Evolutionary conservation across 2,329 filamentous ascomycete species (phyloP).

Genomic region (Talaromyces sp.): DNA sequence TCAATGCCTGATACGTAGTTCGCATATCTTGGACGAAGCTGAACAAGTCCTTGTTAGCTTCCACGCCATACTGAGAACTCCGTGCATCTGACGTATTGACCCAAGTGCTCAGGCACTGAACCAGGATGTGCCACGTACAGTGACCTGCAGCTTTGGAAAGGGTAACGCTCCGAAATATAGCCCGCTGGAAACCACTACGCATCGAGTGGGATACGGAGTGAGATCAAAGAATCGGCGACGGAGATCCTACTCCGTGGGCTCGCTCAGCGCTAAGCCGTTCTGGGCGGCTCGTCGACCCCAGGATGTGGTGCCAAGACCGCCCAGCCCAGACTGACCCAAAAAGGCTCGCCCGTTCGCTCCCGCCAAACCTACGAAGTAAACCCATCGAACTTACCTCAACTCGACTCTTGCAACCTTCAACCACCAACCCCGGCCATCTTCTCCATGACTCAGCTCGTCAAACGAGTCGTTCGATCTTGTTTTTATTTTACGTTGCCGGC

Average conservation of each 20-base stretch:
- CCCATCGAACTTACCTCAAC: not conserved
- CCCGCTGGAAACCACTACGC: not conserved
- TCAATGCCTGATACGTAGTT: not conserved
- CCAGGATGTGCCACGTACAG: not conserved
- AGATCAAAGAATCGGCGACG: not conserved
- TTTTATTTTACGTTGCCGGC: not conserved
- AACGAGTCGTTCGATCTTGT: not conserved
- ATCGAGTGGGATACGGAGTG: not conserved
- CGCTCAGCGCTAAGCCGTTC: not conserved
- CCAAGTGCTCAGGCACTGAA: not conserved
- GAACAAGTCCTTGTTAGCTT: not conserved
- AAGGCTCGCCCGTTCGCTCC: slow-evolving; percentile 3
- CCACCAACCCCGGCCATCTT: not conserved
- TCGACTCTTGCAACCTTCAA: not conserved
- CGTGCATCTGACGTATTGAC: not conserved
- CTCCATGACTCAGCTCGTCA: not conserved
- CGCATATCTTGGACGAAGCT: not conserved
- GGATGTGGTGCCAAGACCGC: not conserved
- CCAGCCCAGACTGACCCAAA: not conserved
- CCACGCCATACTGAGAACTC: not conserved
- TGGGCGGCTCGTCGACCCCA: not conserved
- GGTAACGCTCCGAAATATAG: not conserved
- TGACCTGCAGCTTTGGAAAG: not conserved
- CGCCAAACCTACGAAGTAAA: not conserved
- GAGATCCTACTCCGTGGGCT: not conserved